Evolutionary conservation across 495 filamentous ascomycete genomes (phyloP).

Genomic region (Neurospora discreta): DNA sequence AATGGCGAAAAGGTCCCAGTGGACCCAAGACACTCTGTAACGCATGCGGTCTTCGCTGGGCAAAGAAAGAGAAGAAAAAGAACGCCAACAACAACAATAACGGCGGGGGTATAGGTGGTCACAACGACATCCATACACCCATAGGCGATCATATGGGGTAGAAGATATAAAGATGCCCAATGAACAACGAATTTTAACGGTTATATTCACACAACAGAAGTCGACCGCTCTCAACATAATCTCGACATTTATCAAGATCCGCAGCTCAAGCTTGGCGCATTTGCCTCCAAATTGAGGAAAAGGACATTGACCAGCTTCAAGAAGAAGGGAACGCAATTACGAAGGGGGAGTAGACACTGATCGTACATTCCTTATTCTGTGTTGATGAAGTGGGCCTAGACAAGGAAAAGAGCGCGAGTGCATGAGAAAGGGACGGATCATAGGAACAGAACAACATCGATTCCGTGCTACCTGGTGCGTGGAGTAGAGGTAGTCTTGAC

Average conservation of each 20-base stretch:
- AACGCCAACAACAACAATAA: constrained; percentile 9
- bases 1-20: constrained; percentile 91
- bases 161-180: constrained; percentile 1
- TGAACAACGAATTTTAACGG: neutral
- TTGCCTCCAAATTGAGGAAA: neutral
- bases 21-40: constrained; percentile 97
- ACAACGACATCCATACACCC: neutral
- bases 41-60: constrained; percentile 84
- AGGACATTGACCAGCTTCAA: neutral
- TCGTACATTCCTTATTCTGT: neutral
- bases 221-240: neutral
- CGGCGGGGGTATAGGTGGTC: neutral
- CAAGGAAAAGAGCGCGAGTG: neutral
- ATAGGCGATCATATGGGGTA: constrained; percentile 2
- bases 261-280: neutral
- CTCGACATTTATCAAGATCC: neutral
- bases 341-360: neutral
- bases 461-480: neutral
- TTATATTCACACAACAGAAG: neutral
- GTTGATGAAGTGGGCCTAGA: neutral
- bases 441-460: neutral
- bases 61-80: constrained; percentile 66
- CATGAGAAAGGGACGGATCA: neutral
- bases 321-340: neutral
- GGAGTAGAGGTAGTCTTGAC: neutral